These are phyloP conservation scores for Nicotiana attenuata DNA, from an alignment of 257 asterid genomes.

Conservation along the genomic window DNA sequence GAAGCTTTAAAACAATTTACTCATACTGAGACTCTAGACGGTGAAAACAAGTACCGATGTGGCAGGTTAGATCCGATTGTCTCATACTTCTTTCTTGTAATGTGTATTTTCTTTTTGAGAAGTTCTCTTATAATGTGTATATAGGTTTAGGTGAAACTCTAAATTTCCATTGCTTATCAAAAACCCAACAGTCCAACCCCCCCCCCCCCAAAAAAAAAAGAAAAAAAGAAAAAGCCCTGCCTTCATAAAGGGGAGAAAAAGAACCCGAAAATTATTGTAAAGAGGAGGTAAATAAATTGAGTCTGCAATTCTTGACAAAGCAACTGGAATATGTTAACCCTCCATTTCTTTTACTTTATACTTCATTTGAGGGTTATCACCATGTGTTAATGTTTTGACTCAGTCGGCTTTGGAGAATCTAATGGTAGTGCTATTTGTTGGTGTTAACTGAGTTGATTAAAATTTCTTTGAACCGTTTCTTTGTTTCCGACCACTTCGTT, in stretches of 20 bases:
- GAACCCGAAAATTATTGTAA: background rate
- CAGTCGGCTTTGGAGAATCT: background rate
- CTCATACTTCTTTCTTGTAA: background rate
- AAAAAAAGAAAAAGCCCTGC: too few species aligned
- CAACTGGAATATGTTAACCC: background rate
- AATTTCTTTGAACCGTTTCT: background rate
- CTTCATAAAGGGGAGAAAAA: background rate
- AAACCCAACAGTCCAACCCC: background rate
- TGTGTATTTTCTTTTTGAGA: background rate
- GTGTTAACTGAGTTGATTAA: background rate
- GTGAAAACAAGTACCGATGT: constrained; percentile 80
- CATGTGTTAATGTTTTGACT: background rate
- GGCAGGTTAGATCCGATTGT: constrained; percentile 45
- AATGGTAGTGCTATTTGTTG: background rate
- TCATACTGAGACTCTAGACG: constrained; percentile 69
- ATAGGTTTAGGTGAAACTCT: background rate
- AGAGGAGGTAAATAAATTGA: background rate
- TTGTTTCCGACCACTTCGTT: background rate
- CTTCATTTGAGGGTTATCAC: background rate
- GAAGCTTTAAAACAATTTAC: constrained; percentile 69
- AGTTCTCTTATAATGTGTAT: background rate
- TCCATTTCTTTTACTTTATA: background rate
- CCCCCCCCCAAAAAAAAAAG: too few species aligned
- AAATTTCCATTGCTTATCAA: background rate
- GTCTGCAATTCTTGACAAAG: background rate